Percentiles rank a stretch among this genome's conserved stretches.
Conservation (phyloP, 805 yeast species). For the Kodamaea kakaduensis region DNA sequence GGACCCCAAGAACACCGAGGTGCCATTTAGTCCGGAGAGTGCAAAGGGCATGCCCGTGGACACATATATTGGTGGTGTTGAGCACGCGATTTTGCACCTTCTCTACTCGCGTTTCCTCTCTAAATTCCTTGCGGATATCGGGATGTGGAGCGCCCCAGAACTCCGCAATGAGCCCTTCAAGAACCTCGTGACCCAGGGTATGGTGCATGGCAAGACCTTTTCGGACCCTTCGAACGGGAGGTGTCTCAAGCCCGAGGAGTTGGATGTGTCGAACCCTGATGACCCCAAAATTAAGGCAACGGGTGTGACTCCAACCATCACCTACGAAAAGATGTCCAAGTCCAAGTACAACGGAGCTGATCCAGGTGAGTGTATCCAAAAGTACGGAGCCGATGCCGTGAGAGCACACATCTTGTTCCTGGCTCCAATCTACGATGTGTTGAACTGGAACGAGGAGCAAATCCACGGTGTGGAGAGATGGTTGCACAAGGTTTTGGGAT, state of each 20-base stretch:
- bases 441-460: constrained; percentile 87
- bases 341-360: constrained; percentile 94
- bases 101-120: constrained; percentile 82
- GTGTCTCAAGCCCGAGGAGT: constrained; percentile 76
- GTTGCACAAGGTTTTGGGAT: constrained; percentile 55
- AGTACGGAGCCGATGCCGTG: constrained; percentile 90
- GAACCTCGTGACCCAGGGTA: constrained; percentile 86
- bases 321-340: constrained; percentile 93
- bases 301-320: constrained; percentile 48
- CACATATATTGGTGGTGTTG: constrained; percentile 90
- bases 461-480: constrained; percentile 87
- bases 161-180: constrained; percentile 75
- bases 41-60: constrained; percentile 78
- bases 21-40: constrained; percentile 50
- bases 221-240: constrained; percentile 67
- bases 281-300: constrained; percentile 47
- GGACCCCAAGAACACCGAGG: constrained; percentile 59
- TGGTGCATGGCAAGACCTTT: constrained; percentile 93
- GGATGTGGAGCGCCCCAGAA: constrained; percentile 61
- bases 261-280: constrained; percentile 40
- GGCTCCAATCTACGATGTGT: constrained; percentile 78
- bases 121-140: constrained; percentile 66
- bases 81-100: constrained; percentile 91
- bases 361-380: constrained; percentile 68
- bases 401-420: constrained; percentile 91